phyloP scores from a whole-genome alignment of 768 basidiomycete species.

The Pleurotus tuoliensis region DNA sequence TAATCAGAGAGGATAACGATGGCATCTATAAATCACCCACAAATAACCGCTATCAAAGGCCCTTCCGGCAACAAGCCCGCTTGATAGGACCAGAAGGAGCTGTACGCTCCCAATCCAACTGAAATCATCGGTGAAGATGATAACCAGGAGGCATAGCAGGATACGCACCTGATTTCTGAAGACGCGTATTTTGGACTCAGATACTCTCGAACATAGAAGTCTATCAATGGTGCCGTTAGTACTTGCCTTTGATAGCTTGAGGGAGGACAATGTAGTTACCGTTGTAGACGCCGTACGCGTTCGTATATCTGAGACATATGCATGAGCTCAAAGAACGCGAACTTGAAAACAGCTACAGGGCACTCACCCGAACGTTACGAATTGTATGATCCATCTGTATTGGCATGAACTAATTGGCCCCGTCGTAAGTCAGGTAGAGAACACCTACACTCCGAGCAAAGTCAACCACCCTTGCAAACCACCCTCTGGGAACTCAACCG shows the following conservation, averaged over 20 bases:
- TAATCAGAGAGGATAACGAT: background rate
- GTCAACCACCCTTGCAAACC: slow-evolving; percentile 20
- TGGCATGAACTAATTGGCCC: background rate
- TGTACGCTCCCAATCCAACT: slow-evolving; percentile 28
- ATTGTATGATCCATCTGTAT: slow-evolving; percentile 19
- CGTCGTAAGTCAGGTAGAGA: background rate
- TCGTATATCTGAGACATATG: slow-evolving; percentile 14
- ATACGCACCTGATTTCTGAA: slow-evolving; percentile 20
- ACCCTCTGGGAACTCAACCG: slow-evolving; percentile 18
- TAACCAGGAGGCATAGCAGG: background rate
- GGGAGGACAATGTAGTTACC: slow-evolving; percentile 7
- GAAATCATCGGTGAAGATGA: background rate
- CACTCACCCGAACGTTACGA: slow-evolving; percentile 22
- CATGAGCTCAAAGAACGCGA: background rate
- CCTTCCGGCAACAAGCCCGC: slow-evolving; percentile 20
- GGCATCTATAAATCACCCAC: slow-evolving; percentile 10
- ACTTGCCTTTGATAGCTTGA: background rate
- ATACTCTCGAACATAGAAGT: slow-evolving; percentile 23
- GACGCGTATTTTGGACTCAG: slow-evolving; percentile 16
- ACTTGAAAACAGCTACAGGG: background rate
- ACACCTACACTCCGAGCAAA: slow-evolving; percentile 21
- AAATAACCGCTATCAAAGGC: slow-evolving; percentile 25
- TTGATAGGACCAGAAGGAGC: slow-evolving; percentile 18
- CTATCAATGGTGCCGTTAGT: slow-evolving; percentile 6
- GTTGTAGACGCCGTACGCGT: slow-evolving; percentile 20